A percentile compares a stretch with the other conserved stretches of the same genome.
Conservation (phyloP, 1,139 yeast species). For the Geotrichum cucujoidarum region DNA sequence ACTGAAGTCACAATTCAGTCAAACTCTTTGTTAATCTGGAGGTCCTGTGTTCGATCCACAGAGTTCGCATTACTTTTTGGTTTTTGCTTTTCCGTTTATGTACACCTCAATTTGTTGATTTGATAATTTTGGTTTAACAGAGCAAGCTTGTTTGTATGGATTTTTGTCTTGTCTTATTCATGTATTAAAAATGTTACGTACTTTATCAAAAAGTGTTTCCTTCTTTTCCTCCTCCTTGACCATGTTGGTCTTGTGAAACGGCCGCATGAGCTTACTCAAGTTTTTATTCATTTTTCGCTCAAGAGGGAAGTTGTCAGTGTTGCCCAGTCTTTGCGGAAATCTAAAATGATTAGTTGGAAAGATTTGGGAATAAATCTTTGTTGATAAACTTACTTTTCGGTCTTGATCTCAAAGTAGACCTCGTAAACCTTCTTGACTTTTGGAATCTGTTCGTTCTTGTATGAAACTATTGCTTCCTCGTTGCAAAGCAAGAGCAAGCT, state of each 20-base stretch:
- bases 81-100: background rate
- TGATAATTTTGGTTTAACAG: background rate
- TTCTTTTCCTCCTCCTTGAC: background rate
- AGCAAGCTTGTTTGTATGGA: background rate
- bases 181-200: background rate
- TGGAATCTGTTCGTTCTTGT: conserved; percentile 3
- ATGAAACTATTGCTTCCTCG: conserved; percentile 11
- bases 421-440: conserved; percentile 11
- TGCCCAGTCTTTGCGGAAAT: conserved; percentile 1
- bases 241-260: no score
- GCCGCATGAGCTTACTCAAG: no score
- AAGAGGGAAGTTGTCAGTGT: conserved; percentile 6
- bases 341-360: background rate
- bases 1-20: conserved; percentile 19
- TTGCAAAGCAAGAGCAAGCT: conserved; percentile 5
- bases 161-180: background rate
- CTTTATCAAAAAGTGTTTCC: background rate
- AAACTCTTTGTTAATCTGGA: conserved; percentile 42
- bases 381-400: conserved; percentile 6
- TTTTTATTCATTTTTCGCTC: no score
- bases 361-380: background rate
- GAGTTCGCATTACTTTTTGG: conserved; percentile 53
- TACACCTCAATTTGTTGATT: background rate
- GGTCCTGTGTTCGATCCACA: conserved; percentile 96
- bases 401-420: conserved; percentile 10